Base-by-base conservation (phyloP, 305 asterid genomes). In the Fraxinus velutina region DNA sequence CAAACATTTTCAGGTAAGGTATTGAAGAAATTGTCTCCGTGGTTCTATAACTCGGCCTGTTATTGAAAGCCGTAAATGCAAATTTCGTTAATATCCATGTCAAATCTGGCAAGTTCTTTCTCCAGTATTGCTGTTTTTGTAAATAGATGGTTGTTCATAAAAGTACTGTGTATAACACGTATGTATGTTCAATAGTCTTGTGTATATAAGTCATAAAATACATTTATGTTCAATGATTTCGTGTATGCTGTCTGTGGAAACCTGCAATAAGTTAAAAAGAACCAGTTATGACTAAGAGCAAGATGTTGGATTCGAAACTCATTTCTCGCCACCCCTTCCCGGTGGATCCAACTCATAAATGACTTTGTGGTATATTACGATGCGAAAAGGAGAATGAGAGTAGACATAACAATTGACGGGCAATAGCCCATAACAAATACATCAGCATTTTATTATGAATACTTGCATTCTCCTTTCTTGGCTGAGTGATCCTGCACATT, bases 1-100 rank as follows among this genome's bases (percentile, higher is more conserved):
- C 92, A 33, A 88, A 88, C 86, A 91, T 92, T 73, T 93, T 93
- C 89, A 84, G 96, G 71, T 92, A 90, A 84, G 84, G 85, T 21
- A 80, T 71, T 21, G 77, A 57, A 34, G n/a, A 70, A 30, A 76
- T 78, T 13, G 50, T 81, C 87, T 34, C 57, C 80, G 66, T 84
- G 81, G 36, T 79, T 47, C 50, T 22, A 34, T 34, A 71, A 62
- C 12, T 13, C 34, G 34, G 33, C 12, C 68, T 42, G 50, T 42
- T 42, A 42, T 42, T 42, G 50, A 42, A 42, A 42, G 50, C 50
- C 13, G 50, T 42, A 42, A 42, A 42, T 42, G 50, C 50, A 42
- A 42, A 42, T 42, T 42, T 42, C 50, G 4, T 42, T 42, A 10
- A 42, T 42, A 42, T 42, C 50, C 50, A 42, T 10, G 50, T 42